Conservation (phyloP, 495 filamentous ascomycete genomes). For the Penicillium egyptiacum region DNA sequence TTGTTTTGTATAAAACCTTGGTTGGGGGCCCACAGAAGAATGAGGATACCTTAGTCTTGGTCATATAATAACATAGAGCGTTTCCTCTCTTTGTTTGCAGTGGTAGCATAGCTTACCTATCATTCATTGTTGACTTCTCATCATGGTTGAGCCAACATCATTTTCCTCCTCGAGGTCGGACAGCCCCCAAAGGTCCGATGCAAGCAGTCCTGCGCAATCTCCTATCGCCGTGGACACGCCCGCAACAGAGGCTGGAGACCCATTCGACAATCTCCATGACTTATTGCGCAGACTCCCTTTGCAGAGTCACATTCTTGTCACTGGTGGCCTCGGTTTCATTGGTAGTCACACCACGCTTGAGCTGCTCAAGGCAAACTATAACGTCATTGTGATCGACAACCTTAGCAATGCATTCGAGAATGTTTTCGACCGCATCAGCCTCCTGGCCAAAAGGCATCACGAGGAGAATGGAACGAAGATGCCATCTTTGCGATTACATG, state of each 20-base stretch:
- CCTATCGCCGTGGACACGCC: conserved; percentile 40
- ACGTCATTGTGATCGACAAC: conserved; percentile 65
- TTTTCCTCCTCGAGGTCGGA: conserved; percentile 29
- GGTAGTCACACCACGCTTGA: conserved; percentile 65
- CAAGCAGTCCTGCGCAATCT: conserved; percentile 37
- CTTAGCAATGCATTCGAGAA: conserved; percentile 58
- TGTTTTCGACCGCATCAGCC: conserved; percentile 54
- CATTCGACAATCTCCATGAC: conserved; percentile 43
- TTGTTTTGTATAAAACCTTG: conserved; percentile 25
- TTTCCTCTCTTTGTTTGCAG: conserved; percentile 3
- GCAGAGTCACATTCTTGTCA: conserved; percentile 54
- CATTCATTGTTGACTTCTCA: not conserved
- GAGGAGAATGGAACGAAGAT: conserved; percentile 41
- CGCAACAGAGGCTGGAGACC: conserved; percentile 41
- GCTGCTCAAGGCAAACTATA: conserved; percentile 59
- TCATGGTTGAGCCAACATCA: conserved; percentile 6
- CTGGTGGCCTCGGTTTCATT: conserved; percentile 67
- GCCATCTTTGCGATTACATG: conserved; percentile 55
- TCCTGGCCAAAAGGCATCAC: conserved; percentile 52
- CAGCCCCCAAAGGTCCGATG: conserved; percentile 35
- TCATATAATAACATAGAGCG: conserved; percentile 10
- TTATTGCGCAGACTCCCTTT: conserved; percentile 37
- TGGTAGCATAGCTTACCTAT: not conserved
- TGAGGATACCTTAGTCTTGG: conserved; percentile 1
- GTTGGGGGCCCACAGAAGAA: conserved; percentile 5